Evolutionary conservation across 2,329 filamentous ascomycete genomes (phyloP).

Genomic region (Colletotrichum chlorophyti): DNA sequence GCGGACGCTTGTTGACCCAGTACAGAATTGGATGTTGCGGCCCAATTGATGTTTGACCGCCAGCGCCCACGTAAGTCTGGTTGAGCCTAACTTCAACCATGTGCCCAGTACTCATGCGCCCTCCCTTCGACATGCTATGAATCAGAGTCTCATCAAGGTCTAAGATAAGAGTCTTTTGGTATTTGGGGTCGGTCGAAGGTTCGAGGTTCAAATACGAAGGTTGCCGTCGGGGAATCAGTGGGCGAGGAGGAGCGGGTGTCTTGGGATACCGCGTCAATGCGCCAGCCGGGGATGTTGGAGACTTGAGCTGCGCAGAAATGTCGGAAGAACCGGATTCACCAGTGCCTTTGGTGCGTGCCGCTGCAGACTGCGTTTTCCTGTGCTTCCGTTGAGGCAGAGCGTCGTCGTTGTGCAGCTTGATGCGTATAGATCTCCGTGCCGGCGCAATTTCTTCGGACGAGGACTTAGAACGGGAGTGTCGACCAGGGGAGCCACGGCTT

Average conservation of each 20-base stretch:
- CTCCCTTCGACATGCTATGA: constrained; percentile 96
- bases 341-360: constrained; percentile 49
- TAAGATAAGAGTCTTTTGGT: constrained; percentile 91
- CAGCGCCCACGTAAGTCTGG: constrained; percentile 71
- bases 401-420: constrained; percentile 87
- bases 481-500: constrained; percentile 39
- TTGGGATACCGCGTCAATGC: constrained; percentile 89
- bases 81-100: constrained; percentile 98
- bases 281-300: constrained; percentile 83
- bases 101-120: constrained; percentile 93
- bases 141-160: constrained; percentile 98
- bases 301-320: constrained; percentile 85
- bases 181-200: constrained; percentile 56
- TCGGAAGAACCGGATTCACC: constrained; percentile 49
- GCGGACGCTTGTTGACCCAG: constrained; percentile 97
- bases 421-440: constrained; percentile 81
- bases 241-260: constrained; percentile 85
- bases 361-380: constrained; percentile 62
- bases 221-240: constrained; percentile 86
- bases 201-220: constrained; percentile 81
- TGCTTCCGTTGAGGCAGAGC: constrained; percentile 76
- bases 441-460: constrained; percentile 70
- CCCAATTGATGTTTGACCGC: constrained; percentile 70
- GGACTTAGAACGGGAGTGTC: constrained; percentile 71
- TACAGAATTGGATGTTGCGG: constrained; percentile 97